A percentile compares a stretch with the other conserved stretches of the same genome.
These are phyloP conservation scores for Blastomyces gilchristii DNA, from an alignment of 2,329 filamentous ascomycete species.

Conservation along the genomic window DNA sequence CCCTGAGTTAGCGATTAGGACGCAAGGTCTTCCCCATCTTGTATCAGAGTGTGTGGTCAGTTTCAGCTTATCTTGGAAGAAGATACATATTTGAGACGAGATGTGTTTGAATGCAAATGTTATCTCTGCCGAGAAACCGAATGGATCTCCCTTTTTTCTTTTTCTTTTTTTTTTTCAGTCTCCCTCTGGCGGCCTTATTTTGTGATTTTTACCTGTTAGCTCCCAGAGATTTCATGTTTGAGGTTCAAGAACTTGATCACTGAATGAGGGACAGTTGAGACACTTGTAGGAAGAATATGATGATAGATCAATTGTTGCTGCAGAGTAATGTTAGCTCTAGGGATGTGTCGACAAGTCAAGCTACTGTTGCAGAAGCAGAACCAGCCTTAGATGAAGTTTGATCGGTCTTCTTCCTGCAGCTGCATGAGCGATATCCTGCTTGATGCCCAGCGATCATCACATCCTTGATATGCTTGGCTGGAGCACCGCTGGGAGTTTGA, in stretches of 20 bases:
- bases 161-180: background rate
- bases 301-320: background rate
- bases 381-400: background rate
- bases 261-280: background rate
- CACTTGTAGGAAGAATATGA: background rate
- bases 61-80: background rate
- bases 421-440: background rate
- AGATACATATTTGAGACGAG: background rate
- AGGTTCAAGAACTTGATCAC: background rate
- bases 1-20: background rate
- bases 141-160: background rate
- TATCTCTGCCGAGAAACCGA: background rate
- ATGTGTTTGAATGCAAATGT: background rate
- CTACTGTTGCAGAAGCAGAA: background rate
- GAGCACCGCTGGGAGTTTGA: background rate
- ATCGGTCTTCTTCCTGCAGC: background rate
- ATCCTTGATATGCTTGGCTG: background rate
- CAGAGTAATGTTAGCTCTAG: background rate
- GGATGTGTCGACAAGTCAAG: background rate
- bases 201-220: background rate
- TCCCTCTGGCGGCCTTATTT: background rate
- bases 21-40: background rate
- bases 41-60: background rate
- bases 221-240: background rate
- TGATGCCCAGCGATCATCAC: background rate